A percentile compares a stretch with the other conserved stretches of the same genome.
Conservation (phyloP, 257 asterid species). For the Solanum sparsipilum region DNA sequence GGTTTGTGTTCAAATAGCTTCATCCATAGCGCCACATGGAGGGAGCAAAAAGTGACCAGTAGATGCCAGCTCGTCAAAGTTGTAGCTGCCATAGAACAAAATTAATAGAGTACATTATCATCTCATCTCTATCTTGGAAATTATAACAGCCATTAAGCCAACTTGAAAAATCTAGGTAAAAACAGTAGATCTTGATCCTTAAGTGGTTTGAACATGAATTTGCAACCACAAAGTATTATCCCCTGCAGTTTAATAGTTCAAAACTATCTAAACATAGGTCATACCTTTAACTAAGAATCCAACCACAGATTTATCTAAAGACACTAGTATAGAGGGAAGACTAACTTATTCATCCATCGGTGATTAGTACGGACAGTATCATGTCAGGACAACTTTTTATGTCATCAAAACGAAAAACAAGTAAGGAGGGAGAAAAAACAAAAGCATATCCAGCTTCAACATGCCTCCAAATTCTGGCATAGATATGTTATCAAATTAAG, state of each 20-base stretch:
- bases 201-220: not conserved
- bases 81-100: constrained; percentile 44
- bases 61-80: constrained; percentile 95
- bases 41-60: constrained; percentile 72
- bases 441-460: not conserved
- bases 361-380: not conserved
- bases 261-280: not conserved
- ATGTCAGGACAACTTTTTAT: not conserved
- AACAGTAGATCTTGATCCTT: not conserved
- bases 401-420: not conserved
- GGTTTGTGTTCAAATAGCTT: constrained; percentile 81
- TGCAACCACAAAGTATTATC: not conserved
- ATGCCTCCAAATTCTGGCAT: not conserved
- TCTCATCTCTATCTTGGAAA: not conserved
- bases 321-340: not conserved
- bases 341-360: not conserved
- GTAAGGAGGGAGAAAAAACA: not conserved
- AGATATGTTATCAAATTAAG: not conserved
- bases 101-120: not conserved
- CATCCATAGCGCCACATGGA: constrained; percentile 66
- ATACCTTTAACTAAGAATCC: not conserved
- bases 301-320: not conserved
- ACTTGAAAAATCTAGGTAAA: constrained; percentile 1
- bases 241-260: not conserved
- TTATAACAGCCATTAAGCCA: not conserved